Base-by-base conservation (phyloP, 2,329 filamentous ascomycete genomes). In the Didymosphaeria variabile region DNA sequence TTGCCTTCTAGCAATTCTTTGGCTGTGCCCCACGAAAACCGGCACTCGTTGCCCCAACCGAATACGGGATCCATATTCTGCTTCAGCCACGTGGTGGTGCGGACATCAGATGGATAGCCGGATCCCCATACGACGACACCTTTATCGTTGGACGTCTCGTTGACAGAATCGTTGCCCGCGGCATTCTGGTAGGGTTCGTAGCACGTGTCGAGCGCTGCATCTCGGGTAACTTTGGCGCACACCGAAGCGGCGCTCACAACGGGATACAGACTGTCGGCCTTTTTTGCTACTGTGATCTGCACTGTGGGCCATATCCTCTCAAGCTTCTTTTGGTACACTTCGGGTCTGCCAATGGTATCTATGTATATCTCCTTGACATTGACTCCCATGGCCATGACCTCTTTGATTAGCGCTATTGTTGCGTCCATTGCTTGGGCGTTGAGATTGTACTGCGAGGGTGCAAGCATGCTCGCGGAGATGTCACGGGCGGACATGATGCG, bases 351-450 rank as follows among this genome's bases (percentile, higher is more conserved):
- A 73, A 98, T 91, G 2, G 94, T 98, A 80, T 99, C 94, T 75
- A 99, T 94, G 77, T 93, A 99, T 55, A 99, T 91, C 78, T 97
- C 92, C 59, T 84, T 86, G 5, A 98, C 84, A 76, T 96, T 93
- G 64, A 98, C 91, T 38, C 92, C 92, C 21, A 85, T 84, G 9
- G 87, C 88, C 38, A 95, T 85, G 4, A 97, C 91, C 38, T 88
- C 89, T 58, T 88, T 84, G 72, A 98, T 94, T 55, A 99, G 84
- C 42, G 87, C 87, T 26, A 97, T 88, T 0, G 94, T 98, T 4
- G 94, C 92, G 78, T 97, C 94, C 88, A 95, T 91, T 19, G 94
- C 94, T 79, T 99, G 95, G 5, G 93, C 93, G 76, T 99, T 99
- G 66, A 99, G 87, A 77, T 99, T 99, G 81, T 97, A 96, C 3